phyloP scores from a whole-genome alignment of 2,329 filamentous ascomycete genomes.

The Ophiostoma novo-ulmi region DNA sequence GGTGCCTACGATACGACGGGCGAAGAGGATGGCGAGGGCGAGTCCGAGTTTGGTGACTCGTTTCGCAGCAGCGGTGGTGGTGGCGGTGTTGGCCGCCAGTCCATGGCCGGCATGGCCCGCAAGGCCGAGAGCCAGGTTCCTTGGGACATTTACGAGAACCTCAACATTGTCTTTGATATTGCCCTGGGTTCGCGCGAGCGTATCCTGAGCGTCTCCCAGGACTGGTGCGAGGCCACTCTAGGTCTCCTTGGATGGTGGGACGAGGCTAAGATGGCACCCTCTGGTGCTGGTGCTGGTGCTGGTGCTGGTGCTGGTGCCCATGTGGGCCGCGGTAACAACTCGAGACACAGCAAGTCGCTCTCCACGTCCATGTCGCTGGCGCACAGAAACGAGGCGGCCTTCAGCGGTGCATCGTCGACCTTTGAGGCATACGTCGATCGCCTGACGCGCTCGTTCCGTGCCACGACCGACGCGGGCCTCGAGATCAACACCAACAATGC shows the following conservation, averaged over 20 bases:
- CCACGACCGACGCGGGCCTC: conserved; percentile 64
- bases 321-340: conserved; percentile 32
- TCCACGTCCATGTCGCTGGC: conserved; percentile 19
- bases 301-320: conserved; percentile 31
- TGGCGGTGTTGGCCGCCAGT: conserved; percentile 32
- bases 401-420: conserved; percentile 43
- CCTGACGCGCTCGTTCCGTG: conserved; percentile 65
- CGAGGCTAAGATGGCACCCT: conserved; percentile 40
- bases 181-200: conserved; percentile 69
- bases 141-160: conserved; percentile 82
- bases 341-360: conserved; percentile 21
- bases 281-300: conserved; percentile 38
- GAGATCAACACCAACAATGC: conserved; percentile 69
- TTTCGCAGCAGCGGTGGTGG: conserved; percentile 36
- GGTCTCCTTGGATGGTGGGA: conserved; percentile 90
- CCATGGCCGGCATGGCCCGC: conserved; percentile 61
- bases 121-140: conserved; percentile 83
- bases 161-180: conserved; percentile 75
- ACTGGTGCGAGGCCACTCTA: conserved; percentile 87
- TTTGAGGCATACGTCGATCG: conserved; percentile 68
- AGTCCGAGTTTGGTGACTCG: conserved; percentile 33
- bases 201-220: conserved; percentile 71
- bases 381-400: conserved; percentile 33
- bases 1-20: conserved; percentile 30
- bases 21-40: conserved; percentile 60